Evolutionary conservation across 1,284 basidiomycete genomes (phyloP), one percentile per base, ranked within the genome.

Genomic region (Puccinia hordei): DNA sequence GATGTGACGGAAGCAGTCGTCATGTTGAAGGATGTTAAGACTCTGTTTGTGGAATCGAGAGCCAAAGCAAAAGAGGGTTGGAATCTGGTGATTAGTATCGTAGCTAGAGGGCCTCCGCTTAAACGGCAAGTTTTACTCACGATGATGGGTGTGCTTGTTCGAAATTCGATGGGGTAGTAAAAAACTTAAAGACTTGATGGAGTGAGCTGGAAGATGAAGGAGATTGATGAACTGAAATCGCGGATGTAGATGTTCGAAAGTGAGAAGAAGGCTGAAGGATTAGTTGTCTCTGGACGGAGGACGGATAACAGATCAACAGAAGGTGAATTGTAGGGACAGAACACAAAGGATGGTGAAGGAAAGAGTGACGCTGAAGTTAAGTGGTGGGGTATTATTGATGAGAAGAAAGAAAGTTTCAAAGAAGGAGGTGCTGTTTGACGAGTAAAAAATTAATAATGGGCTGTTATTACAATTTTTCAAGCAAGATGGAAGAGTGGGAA

Each of bases 221-320:
- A 65, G 61, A 65, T 24, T 35, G 61, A 41, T 57, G 27, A 24
- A 57, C 27, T 57, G 53, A 27, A 8, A 27, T n/a, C 63, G 30
- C 63, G 35, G 41, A 44, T 61, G 12, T 35, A 35, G 41, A 46
- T 41, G 19, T 44, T n/a, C 22, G 15, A 4, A 35, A 19, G 35
- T 27, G 17, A 66, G 30, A 9, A n/a, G 15, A 41, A 22, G 41
- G 41, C 2, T 41, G 41, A 38, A 17, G 10, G 22, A 33, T 41
- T 12, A n/a, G 24, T 10, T 68, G n/a, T 44, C 17, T 41, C 15
- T 30, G 38, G 65, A 41, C 5, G 38, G 19, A 27, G 41, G 68
- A 69, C 68, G n/a, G 68, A 69, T 30, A 27, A 69, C 68, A 69
- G 46, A 69, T 51, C 4, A n/a, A 49, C 68, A 49, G 46, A 69